Evolutionary conservation across 495 filamentous ascomycete genomes (phyloP).

Genomic region (Hypomontagnella monticulosa): DNA sequence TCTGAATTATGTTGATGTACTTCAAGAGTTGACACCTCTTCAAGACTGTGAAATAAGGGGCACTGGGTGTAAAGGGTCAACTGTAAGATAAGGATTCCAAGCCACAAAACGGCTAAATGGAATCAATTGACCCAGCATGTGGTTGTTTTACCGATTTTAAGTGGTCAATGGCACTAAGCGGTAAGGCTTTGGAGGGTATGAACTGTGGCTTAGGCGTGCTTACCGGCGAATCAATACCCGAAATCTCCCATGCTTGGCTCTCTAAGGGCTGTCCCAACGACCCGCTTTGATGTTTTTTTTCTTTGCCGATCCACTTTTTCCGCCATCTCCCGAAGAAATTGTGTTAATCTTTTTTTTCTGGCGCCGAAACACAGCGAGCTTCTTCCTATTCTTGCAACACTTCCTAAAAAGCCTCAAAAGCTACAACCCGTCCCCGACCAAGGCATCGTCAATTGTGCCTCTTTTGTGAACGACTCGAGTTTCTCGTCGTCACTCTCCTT

Average conservation of each 20-base stretch:
- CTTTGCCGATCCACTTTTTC: conserved; percentile 27
- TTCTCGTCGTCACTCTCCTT: conserved; percentile 34
- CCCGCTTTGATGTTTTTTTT: conserved; percentile 23
- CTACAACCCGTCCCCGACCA: conserved; percentile 4
- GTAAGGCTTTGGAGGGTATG: conserved; percentile 22
- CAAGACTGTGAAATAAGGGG: background rate
- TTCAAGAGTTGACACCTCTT: background rate
- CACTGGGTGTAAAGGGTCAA: too few species aligned
- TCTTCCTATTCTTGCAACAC: conserved; percentile 15
- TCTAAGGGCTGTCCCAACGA: background rate
- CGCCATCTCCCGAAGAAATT: conserved; percentile 33
- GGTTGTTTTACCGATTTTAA: conserved; percentile 19
- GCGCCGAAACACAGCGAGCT: conserved; percentile 37
- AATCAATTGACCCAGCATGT: conserved; percentile 37
- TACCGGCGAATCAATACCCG: conserved; percentile 39
- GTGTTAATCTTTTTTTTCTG: conserved; percentile 36
- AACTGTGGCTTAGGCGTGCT: conserved; percentile 32
- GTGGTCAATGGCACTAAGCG: conserved; percentile 25
- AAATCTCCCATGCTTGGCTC: conserved; percentile 14
- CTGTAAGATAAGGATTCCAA: conserved; percentile 11
- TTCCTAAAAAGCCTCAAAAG: conserved; percentile 43
- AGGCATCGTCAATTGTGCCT: conserved; percentile 23
- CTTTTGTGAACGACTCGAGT: conserved; percentile 37
- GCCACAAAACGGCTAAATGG: conserved; percentile 39
- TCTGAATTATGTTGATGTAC: background rate